Percentiles rank a stretch among this genome's conserved stretches.
phyloP scores from a whole-genome alignment of 805 yeast species.

The Hanseniaspora guilliermondii region DNA sequence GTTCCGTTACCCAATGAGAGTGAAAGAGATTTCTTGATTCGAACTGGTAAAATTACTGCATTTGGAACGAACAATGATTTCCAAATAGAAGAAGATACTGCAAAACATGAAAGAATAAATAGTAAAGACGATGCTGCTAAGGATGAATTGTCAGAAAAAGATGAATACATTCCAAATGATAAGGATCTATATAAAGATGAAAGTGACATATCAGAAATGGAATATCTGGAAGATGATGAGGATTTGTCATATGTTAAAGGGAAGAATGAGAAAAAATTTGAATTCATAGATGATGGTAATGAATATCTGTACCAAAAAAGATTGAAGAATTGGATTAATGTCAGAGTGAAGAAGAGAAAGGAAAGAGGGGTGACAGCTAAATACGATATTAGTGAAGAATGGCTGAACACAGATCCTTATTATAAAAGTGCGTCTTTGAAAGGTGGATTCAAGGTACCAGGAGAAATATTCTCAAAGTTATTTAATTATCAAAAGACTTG shows the following conservation, averaged over 20 bases:
- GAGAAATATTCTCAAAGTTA: conserved; percentile 73
- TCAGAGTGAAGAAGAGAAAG: conserved; percentile 35
- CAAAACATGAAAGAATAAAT: conserved; percentile 16
- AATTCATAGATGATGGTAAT: conserved; percentile 67
- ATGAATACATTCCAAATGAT: conserved; percentile 18
- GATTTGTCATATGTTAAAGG: conserved; percentile 15
- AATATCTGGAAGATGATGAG: conserved; percentile 17
- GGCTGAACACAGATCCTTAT: conserved; percentile 66
- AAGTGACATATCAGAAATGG: conserved; percentile 15
- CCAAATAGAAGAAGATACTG: conserved; percentile 22
- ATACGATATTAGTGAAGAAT: conserved; percentile 36
- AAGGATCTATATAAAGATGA: conserved; percentile 22
- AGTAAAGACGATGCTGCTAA: conserved; percentile 17
- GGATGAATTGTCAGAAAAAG: conserved; percentile 20
- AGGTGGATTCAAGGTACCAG: conserved; percentile 64
- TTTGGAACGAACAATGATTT: conserved; percentile 64
- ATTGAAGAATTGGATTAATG: conserved; percentile 44
- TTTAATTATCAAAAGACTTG: conserved; percentile 93
- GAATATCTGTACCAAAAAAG: conserved; percentile 51
- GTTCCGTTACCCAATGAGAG: conserved; percentile 41
- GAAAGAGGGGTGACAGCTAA: conserved; percentile 15
- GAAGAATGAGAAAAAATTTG: conserved; percentile 11
- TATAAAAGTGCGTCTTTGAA: conserved; percentile 64
- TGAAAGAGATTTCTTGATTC: conserved; percentile 62
- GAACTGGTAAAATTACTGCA: conserved; percentile 90